Evolutionary conservation across 345 rosid genomes (phyloP), one percentile per base, ranked within the genome.

Genomic region (Schrenkiella parvula): DNA sequence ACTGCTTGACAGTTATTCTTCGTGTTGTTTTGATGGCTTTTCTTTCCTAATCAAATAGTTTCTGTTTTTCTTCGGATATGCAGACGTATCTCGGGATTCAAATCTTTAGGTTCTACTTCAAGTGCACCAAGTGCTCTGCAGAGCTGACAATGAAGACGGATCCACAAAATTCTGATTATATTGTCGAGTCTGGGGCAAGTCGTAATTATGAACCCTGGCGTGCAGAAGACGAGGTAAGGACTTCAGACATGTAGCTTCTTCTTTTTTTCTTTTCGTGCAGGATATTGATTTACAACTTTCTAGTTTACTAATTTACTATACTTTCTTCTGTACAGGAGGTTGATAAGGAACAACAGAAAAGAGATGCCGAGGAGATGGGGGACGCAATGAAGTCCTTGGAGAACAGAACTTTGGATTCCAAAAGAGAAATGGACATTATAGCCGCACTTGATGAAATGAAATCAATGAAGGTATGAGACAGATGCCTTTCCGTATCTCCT

Each of bases 201-300:
- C 75, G 98, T 29, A 95, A 95, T 78, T 95, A 84, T 21, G 99
- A 95, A 71, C 99, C 99, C 18, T 91, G 99, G 99, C 92, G 98
- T 44, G 91, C 88, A 0, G 89, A 82, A 78, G 99, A 95, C 58
- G 99, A 88, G 91, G 95, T 85, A 53, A 51, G 35, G 39, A 31
- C 26, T 43, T 60, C 25, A 51, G 25, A 75, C 63, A 15, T 28
- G 12, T 48, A 29, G 29, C 70, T 52, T 32, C n/a, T n/a, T n/a
- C n/a, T n/a, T n/a, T 0, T 25, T 52, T 22, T 8, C 41, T 18
- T 6, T 18, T 25, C 14, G 26, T 12, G 23, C 23, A 14, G 21
- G 58, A 26, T 60, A 8, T 17, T 38, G 53, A 10, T 4, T 4
- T 21, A 31, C 19, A 52, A 13, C 12, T 68, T 51, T 68, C 65